Evolutionary conservation across 108 stramenopile species (phyloP), one percentile per base, ranked within the genome.

Genomic region (Conticribra guillardii): DNA sequence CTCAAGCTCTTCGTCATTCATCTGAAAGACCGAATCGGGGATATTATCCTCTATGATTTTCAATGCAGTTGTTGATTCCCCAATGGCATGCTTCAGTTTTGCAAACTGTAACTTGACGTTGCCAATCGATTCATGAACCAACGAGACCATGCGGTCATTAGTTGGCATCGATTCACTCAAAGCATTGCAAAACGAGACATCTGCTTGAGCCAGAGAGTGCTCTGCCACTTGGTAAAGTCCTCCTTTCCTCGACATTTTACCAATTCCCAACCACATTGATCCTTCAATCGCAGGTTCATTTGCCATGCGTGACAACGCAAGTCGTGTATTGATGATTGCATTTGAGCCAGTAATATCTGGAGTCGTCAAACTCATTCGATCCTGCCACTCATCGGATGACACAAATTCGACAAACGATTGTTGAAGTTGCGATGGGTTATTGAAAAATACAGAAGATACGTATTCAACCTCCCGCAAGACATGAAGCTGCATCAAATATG

Each of bases 381-480:
- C 54, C 69, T 64, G 58, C 77, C 82, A 66, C 47, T 85, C 65
- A 56, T 60, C 65, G 2, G 86, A 80, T 2, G 76, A 60, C n/a
- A 83, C 58, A 18, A 77, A 33, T 26, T 84, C 73, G n/a, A 33
- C 41, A 30, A 84, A 69, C 7, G 71, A n/a, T n/a, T n/a, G n/a
- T n/a, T n/a, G n/a, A 65, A 24, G 27, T 11, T 74, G 53, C 18
- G 41, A 54, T 66, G 41, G 26, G 22, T 69, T 55, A 11, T 46
- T 57, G 18, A 67, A 64, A 24, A 67, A 67, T 7, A 60, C 61
- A 33, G 49, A 54, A 24, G 54, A 62, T 32, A 76, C 73, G 44
- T 84, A 82, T 68, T 94, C 93, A 21, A 96, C 65, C 45, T 96
- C 96, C 48, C 86, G 76, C 5, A 96, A 59, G 45, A 76, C 82